These are phyloP conservation scores for Triglochin maritima DNA, from an alignment of 106 monocot genomes.

Conservation along the genomic window DNA sequence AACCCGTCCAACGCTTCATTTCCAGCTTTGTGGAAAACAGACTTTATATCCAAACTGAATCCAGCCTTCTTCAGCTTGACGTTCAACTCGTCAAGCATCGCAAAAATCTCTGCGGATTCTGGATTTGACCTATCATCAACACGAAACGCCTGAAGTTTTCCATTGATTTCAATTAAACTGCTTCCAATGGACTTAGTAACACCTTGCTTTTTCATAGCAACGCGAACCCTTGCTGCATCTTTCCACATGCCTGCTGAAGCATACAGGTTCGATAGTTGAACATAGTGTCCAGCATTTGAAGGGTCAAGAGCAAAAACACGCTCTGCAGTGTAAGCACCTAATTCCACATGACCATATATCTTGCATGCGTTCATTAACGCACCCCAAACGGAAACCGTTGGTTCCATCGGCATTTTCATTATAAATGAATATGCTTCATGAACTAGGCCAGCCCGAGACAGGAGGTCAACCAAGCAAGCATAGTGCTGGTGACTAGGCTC, in stretches of 20 bases:
- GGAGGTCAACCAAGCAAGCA: conserved; percentile 70
- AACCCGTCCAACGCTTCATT: conserved; percentile 9
- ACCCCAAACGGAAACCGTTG: conserved; percentile 60
- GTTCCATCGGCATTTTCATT: conserved; percentile 52
- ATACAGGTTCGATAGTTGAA: conserved; percentile 76
- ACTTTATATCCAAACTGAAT: conserved; percentile 17
- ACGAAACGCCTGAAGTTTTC: conserved; percentile 34
- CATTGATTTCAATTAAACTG: conserved; percentile 44
- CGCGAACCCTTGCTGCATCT: conserved; percentile 39
- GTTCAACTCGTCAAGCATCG: conserved; percentile 31
- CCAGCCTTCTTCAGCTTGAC: conserved; percentile 36
- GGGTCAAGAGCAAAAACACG: conserved; percentile 45
- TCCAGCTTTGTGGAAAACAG: conserved; percentile 10
- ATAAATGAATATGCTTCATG: conserved; percentile 46
- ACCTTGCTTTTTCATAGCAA: conserved; percentile 52
- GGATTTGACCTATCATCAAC: conserved; percentile 35
- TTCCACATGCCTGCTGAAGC: conserved; percentile 57
- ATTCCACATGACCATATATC: conserved; percentile 37
- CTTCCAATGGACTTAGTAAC: conserved; percentile 38
- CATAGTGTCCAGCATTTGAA: conserved; percentile 70
- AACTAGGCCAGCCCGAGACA: conserved; percentile 53
- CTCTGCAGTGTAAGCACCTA: conserved; percentile 42
- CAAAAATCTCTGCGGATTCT: conserved; percentile 30
- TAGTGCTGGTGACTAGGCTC: conserved; percentile 51
- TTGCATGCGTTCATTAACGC: conserved; percentile 65